These are phyloP conservation scores for Saccharomycopsis malanga DNA, from an alignment of 805 yeast genomes.

Conservation along the genomic window DNA sequence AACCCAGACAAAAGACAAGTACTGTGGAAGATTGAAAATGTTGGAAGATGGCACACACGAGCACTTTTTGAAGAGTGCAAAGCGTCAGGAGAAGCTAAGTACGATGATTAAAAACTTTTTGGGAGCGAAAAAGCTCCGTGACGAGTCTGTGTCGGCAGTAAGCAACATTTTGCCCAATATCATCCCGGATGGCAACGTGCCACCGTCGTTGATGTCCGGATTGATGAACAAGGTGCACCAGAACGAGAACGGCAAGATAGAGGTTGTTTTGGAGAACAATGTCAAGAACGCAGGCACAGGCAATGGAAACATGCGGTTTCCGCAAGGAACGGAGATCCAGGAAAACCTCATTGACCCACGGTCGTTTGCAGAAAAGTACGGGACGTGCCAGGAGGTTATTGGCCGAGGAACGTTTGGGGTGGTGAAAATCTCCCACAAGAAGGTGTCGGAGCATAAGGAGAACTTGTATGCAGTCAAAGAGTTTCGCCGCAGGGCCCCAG, in stretches of 20 bases:
- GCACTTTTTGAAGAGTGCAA: conserved; percentile 70
- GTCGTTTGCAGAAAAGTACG: conserved; percentile 82
- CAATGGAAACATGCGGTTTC: background rate
- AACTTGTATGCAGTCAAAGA: conserved; percentile 80
- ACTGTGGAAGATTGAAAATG: conserved; percentile 39
- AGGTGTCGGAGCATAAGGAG: conserved; percentile 36
- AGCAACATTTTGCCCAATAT: conserved; percentile 49
- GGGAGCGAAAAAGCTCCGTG: conserved; percentile 66
- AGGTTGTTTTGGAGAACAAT: conserved; percentile 25
- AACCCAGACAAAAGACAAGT: conserved; percentile 7
- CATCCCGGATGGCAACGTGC: conserved; percentile 30
- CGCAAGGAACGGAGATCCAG: conserved; percentile 14
- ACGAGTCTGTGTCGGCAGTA: conserved; percentile 66
- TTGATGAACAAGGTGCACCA: conserved; percentile 48
- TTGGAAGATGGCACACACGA: conserved; percentile 70
- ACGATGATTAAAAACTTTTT: conserved; percentile 69
- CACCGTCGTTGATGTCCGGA: conserved; percentile 68
- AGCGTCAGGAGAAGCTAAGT: conserved; percentile 68
- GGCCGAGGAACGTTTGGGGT: conserved; percentile 95
- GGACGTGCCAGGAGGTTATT: conserved; percentile 88
- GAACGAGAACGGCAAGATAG: conserved; percentile 34
- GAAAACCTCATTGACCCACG: conserved; percentile 32
- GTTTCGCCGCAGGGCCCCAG: conserved; percentile 56
- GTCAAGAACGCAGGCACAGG: background rate
- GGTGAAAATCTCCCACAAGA: conserved; percentile 81